Percentiles rank a stretch among this genome's conserved stretches.
Conservation (phyloP, 2,329 filamentous ascomycete species). For the Fusarium fracticaudum region DNA sequence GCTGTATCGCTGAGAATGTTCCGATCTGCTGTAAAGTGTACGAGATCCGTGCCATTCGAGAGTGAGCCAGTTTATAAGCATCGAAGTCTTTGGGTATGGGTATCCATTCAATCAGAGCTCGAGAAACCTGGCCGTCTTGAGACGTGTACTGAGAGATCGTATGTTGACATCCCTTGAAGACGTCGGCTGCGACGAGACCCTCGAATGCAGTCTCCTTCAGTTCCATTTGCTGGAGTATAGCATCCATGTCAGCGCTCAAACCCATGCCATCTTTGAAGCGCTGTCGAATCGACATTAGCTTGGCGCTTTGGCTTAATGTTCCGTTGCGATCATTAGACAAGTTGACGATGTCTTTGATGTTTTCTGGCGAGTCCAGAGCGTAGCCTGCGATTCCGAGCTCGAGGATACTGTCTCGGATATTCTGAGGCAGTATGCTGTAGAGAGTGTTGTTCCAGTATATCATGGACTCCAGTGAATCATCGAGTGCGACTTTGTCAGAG, state of each 20-base stretch:
- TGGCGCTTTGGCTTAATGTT: background rate
- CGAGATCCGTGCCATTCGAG: background rate
- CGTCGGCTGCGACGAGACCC: rapidly evolving
- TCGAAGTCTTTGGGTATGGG: background rate
- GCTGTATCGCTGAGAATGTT: background rate
- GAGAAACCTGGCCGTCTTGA: rapidly evolving
- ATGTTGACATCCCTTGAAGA: background rate
- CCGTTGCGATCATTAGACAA: background rate
- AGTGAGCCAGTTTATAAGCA: background rate
- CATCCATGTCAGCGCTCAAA: rapidly evolving
- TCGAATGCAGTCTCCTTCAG: background rate
- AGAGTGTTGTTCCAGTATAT: conserved; percentile 2
- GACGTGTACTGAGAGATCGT: background rate
- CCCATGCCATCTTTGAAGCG: background rate
- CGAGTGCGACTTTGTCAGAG: background rate
- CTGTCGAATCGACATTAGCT: background rate
- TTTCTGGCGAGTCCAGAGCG: background rate
- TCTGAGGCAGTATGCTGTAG: background rate
- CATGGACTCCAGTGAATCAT: background rate
- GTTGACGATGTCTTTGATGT: background rate
- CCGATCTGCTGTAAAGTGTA: background rate
- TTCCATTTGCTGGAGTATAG: background rate
- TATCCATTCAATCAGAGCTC: background rate
- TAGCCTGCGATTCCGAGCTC: background rate
- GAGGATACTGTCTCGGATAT: background rate